A percentile compares a stretch with the other conserved stretches of the same genome.
Conservation (phyloP, 345 rosid species). For the Salix caprea region DNA sequence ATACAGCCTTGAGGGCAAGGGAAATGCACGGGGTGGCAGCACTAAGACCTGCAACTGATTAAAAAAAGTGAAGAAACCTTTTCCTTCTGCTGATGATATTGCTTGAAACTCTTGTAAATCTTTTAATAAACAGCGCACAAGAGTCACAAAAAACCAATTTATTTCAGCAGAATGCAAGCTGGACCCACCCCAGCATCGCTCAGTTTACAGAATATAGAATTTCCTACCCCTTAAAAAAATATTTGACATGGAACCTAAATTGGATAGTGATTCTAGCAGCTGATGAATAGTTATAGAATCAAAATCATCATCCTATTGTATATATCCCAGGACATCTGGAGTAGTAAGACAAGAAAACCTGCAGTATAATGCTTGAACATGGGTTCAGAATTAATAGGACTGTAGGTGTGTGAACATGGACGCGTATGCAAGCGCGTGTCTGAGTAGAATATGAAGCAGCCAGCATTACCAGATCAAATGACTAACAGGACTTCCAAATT, state of each 20-base stretch:
- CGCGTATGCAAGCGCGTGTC: not conserved
- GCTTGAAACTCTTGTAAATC: conserved; percentile 53
- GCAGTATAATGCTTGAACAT: not conserved
- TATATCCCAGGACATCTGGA: not conserved
- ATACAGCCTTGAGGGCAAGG: conserved; percentile 39
- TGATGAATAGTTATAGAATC: not conserved
- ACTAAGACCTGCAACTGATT: conserved; percentile 55
- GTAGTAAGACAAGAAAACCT: not conserved
- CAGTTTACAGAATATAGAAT: no score
- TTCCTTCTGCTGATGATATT: conserved; percentile 60
- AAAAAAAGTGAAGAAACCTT: conserved; percentile 62
- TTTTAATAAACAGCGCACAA: conserved; percentile 14
- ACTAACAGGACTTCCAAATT: not conserved
- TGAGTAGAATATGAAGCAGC: not conserved
- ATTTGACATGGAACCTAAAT: not conserved
- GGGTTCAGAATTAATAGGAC: not conserved
- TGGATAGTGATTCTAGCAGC: not conserved
- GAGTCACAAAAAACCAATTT: not conserved
- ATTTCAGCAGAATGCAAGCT: no score
- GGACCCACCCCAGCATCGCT: no score
- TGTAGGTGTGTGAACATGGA: not conserved
- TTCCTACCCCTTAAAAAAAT: no score
- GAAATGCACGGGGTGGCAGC: conserved; percentile 50
- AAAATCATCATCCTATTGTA: not conserved
- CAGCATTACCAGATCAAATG: not conserved